Evolutionary conservation across 177 flowering plant species (phyloP).

Genomic region (Telopea speciosissima): DNA sequence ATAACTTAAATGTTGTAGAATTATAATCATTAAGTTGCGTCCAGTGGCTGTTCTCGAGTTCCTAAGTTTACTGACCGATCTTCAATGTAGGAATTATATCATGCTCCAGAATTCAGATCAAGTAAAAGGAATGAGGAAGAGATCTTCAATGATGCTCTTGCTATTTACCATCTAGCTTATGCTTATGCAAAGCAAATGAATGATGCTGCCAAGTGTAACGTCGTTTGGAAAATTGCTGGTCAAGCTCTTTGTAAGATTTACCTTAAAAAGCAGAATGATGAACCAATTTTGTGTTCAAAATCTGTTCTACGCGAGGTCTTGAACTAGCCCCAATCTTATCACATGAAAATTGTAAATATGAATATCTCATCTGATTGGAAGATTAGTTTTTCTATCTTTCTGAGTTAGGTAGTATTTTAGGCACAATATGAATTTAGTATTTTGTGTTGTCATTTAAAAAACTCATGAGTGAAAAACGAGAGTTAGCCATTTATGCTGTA

Average conservation of each 20-base stretch:
- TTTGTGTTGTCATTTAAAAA: too few relatives aligned
- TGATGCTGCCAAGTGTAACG: slow-evolving; percentile 24
- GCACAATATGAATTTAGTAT: background rate
- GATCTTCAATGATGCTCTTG: slow-evolving; percentile 50
- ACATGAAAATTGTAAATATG: background rate
- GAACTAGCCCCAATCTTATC: background rate
- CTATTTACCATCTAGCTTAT: slow-evolving; percentile 44
- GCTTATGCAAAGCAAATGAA: slow-evolving; percentile 24
- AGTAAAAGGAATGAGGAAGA: slow-evolving; percentile 29
- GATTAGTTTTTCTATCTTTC: background rate
- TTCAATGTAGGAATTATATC: slow-evolving; percentile 40
- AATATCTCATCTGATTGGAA: background rate
- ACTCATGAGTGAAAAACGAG: background rate
- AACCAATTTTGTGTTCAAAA: slow-evolving; percentile 13
- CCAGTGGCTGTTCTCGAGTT: background rate
- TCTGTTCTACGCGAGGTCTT: slow-evolving; percentile 32
- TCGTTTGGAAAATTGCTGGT: slow-evolving; percentile 81
- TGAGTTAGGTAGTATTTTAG: background rate
- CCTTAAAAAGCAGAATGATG: slow-evolving; percentile 14
- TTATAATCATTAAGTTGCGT: background rate
- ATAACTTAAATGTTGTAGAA: too few relatives aligned
- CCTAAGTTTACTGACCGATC: background rate
- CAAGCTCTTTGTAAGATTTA: slow-evolving; percentile 43
- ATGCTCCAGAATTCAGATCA: slow-evolving; percentile 38
- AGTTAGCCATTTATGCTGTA: too few relatives aligned